Conservation (phyloP, 176 grass and related monocot genomes). For the Eragrostis nindensis region DNA sequence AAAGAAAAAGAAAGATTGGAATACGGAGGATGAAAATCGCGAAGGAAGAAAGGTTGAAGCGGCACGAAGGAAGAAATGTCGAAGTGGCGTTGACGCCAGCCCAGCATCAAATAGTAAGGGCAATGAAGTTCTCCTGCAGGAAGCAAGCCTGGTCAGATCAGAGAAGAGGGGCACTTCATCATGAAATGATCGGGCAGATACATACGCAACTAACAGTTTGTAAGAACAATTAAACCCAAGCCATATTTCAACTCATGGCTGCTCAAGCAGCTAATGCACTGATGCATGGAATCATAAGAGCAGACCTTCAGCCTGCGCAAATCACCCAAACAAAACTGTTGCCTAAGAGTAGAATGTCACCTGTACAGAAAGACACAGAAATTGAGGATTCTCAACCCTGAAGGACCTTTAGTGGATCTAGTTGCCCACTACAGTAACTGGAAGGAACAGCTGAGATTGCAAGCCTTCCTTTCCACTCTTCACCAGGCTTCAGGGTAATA, state of each 20-base stretch:
- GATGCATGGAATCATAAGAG: no score
- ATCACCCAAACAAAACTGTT: no score
- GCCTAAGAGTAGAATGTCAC: conserved; percentile 2
- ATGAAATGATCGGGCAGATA: not conserved
- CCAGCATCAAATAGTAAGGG: conserved; percentile 54
- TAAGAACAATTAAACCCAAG: no score
- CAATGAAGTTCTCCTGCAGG: conserved; percentile 50
- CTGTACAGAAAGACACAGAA: conserved; percentile 41
- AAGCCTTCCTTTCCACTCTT: conserved; percentile 89
- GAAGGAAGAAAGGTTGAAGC: not conserved
- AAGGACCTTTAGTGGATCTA: conserved; percentile 82
- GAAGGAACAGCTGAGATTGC: conserved; percentile 84
- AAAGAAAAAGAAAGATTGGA: conserved; percentile 5
- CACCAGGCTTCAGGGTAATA: conserved; percentile 80
- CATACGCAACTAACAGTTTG: not conserved
- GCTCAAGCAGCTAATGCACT: no score
- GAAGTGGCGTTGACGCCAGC: conserved; percentile 32
- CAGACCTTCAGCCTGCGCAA: no score
- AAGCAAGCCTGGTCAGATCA: conserved; percentile 18
- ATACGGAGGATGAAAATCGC: conserved; percentile 11
- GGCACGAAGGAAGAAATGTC: not conserved
- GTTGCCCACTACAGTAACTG: conserved; percentile 88
- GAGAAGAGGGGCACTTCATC: not conserved
- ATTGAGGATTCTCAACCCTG: conserved; percentile 51
- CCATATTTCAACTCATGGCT: no score